phyloP scores from a whole-genome alignment of 805 yeast species.

The Kregervanrija pseudodelftensis region DNA sequence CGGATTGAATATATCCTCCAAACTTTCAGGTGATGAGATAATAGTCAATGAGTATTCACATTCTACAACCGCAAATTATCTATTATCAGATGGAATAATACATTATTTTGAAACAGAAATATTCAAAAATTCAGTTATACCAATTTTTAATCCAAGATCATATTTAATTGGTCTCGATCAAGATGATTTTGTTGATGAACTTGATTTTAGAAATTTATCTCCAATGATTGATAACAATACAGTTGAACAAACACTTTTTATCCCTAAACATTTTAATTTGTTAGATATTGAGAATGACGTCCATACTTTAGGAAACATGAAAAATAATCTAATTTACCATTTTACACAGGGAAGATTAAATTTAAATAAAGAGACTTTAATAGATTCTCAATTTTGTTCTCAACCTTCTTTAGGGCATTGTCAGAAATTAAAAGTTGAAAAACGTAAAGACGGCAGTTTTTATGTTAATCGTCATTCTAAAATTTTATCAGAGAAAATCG shows the following conservation, averaged over 20 bases:
- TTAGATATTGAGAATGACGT: not conserved
- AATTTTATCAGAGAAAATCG: constrained; percentile 37
- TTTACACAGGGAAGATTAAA: constrained; percentile 44
- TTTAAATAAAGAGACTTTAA: constrained; percentile 32
- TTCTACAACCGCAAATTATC: constrained; percentile 32
- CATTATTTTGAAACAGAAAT: constrained; percentile 37
- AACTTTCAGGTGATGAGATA: constrained; percentile 28
- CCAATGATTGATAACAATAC: constrained; percentile 49
- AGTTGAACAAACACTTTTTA: constrained; percentile 53
- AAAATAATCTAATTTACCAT: constrained; percentile 49
- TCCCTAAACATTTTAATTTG: constrained; percentile 35
- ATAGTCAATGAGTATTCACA: constrained; percentile 27
- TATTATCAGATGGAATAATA: constrained; percentile 41
- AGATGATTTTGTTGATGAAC: constrained; percentile 60
- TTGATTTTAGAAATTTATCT: constrained; percentile 51
- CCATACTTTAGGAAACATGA: constrained; percentile 15
- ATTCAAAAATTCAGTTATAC: constrained; percentile 15
- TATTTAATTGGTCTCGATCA: constrained; percentile 53
- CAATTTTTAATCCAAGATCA: constrained; percentile 45
- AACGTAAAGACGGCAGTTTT: constrained; percentile 23
- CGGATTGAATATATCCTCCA: constrained; percentile 15
- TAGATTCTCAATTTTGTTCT: constrained; percentile 45
- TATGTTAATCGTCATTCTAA: constrained; percentile 50
- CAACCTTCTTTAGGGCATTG: constrained; percentile 54
- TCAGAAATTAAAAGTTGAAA: constrained; percentile 44